Percentiles rank a stretch among this genome's conserved stretches.
phyloP scores from a whole-genome alignment of 192 early-diverging fungal genomes.

The Gamsiella multidivaricata region DNA sequence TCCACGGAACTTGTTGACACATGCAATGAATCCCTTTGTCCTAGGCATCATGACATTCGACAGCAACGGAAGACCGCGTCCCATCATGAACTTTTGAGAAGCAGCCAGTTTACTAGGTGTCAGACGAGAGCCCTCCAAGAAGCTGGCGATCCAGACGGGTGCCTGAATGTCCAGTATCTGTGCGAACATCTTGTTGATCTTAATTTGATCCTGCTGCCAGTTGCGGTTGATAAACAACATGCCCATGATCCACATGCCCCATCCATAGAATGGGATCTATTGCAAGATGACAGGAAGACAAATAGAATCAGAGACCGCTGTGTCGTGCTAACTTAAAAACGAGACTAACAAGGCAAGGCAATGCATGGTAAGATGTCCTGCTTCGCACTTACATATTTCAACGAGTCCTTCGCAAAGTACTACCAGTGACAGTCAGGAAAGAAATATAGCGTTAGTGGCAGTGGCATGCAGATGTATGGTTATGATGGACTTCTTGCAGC shows the following conservation, averaged over 20 bases:
- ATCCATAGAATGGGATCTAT: slow-evolving; percentile 71
- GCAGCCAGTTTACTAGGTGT: slow-evolving; percentile 61
- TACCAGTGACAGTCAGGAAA: slow-evolving; percentile 5
- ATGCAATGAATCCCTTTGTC: slow-evolving; percentile 67
- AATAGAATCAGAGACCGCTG: not conserved
- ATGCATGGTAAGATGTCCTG: not conserved
- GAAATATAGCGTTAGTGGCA: not conserved
- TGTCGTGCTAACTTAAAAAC: not conserved
- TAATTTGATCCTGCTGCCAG: slow-evolving; percentile 64
- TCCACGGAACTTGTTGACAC: slow-evolving; percentile 62
- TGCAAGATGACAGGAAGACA: not conserved
- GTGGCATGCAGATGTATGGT: not conserved
- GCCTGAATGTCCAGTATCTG: slow-evolving; percentile 60
- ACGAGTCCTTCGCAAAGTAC: slow-evolving; percentile 72
- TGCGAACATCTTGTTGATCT: slow-evolving; percentile 63
- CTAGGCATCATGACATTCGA: slow-evolving; percentile 64
- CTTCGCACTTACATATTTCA: slow-evolving; percentile 68
- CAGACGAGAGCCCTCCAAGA: slow-evolving; percentile 66
- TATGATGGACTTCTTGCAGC: not conserved
- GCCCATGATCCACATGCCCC: slow-evolving; percentile 72
- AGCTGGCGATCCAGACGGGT: slow-evolving; percentile 66
- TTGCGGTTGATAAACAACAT: slow-evolving; percentile 68
- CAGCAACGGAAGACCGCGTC: slow-evolving; percentile 58
- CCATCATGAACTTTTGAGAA: slow-evolving; percentile 59
- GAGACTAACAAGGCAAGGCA: not conserved